These are phyloP conservation scores for Cytospora paraplurivora DNA, from an alignment of 2,329 filamentous ascomycete genomes.

Conservation along the genomic window DNA sequence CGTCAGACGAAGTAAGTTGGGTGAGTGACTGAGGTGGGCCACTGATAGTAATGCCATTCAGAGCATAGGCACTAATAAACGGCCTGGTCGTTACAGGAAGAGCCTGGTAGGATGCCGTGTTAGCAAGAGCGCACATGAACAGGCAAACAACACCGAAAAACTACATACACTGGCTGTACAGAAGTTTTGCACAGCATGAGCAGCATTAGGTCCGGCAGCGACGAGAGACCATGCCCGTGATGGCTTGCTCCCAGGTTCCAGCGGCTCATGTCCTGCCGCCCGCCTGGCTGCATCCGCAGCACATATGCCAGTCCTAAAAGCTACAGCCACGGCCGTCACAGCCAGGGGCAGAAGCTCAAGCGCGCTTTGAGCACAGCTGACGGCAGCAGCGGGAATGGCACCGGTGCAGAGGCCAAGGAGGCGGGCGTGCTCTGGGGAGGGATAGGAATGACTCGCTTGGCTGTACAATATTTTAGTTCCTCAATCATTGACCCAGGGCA, in stretches of 20 bases:
- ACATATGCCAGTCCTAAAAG: conserved; percentile 65
- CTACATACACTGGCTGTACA: conserved; percentile 53
- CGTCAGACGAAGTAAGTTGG: conserved; percentile 42
- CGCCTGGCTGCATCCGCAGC: conserved; percentile 52
- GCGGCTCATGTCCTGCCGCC: conserved; percentile 40
- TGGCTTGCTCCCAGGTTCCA: conserved; percentile 44
- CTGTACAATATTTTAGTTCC: background rate
- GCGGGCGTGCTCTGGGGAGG: background rate
- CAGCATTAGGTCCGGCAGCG: conserved; percentile 56
- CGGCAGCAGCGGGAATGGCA: conserved; percentile 65
- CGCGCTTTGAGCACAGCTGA: conserved; percentile 63
- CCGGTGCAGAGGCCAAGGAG: conserved; percentile 68
- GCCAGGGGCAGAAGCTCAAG: conserved; percentile 63
- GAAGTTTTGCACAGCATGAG: conserved; percentile 55
- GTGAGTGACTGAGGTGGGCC: conserved; percentile 54
- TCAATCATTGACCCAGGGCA: background rate
- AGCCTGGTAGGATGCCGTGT: conserved; percentile 34
- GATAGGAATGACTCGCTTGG: conserved; percentile 9
- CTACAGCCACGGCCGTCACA: conserved; percentile 65
- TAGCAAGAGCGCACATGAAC: background rate
- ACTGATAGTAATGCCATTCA: conserved; percentile 53
- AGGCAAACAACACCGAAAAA: background rate
- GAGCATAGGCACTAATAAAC: conserved; percentile 56
- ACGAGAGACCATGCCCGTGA: conserved; percentile 60
- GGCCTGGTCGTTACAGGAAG: conserved; percentile 48